Conservation (phyloP, 768 basidiomycete species). For the Lactarius pseudohatsudake region DNA sequence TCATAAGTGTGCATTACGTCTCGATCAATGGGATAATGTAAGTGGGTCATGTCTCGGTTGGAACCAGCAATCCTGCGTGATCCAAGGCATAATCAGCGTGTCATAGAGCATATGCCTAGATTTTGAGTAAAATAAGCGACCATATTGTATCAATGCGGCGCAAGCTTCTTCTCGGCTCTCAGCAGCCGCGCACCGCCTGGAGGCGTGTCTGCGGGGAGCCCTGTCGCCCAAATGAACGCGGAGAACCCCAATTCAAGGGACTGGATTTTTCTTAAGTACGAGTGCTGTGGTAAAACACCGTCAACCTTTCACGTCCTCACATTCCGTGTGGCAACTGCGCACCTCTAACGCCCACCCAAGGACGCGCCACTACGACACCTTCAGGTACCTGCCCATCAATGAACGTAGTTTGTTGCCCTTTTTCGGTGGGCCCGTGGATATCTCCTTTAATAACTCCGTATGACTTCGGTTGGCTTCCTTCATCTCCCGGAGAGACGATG, state of each 20-base stretch:
- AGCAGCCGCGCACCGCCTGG: conserved; percentile 9
- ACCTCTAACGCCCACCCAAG: conserved; percentile 20
- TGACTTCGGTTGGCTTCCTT: conserved; percentile 26
- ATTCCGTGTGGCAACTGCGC: conserved; percentile 4
- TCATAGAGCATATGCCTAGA: conserved; percentile 23
- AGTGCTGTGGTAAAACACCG: conserved; percentile 5
- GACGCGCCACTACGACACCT: conserved; percentile 22
- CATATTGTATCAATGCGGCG: conserved; percentile 17
- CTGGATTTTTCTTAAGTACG: conserved; percentile 2
- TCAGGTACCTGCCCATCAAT: conserved; percentile 30
- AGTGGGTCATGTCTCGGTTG: conserved; percentile 15
- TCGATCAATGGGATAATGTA: conserved; percentile 14
- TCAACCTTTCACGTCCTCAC: conserved; percentile 18
- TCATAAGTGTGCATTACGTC: conserved; percentile 17
- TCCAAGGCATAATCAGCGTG: conserved; percentile 10
- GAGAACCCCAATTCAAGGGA: conserved; percentile 9
- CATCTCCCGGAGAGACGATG: conserved; percentile 26
- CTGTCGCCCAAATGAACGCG: conserved; percentile 9
- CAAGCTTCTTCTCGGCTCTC: conserved; percentile 23
- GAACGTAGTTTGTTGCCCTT: conserved; percentile 35
- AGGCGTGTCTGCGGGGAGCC: conserved; percentile 13
- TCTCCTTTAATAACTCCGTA: conserved; percentile 22
- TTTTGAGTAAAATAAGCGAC: conserved; percentile 6
- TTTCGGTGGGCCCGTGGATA: conserved; percentile 23
- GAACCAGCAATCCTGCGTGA: conserved; percentile 7